Evolutionary conservation across 2,329 filamentous ascomycete species (phyloP), one percentile per base, ranked within the genome.

Genomic region (Daldinia sp.): DNA sequence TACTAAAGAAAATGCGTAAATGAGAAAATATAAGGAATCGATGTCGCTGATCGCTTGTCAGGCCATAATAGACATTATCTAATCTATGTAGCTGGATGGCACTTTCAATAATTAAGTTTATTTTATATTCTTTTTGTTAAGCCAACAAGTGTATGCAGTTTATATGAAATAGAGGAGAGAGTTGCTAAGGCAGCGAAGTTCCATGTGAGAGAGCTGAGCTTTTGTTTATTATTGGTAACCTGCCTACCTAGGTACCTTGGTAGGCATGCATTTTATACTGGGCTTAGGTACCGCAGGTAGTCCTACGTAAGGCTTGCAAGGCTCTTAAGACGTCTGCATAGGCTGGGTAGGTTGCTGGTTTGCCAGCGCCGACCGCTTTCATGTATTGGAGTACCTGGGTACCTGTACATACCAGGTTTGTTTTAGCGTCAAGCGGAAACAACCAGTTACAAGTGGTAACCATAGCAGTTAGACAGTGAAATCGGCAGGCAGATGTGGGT

Each of bases 401-500:
- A 23, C 18, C 6, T 44, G 10, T 33, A 44, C 41, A 9, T 28
- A n/a, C 44, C 44, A 15, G 23, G 44, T 28, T 15, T 15, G 9
- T 12, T 26, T 12, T 46, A 46, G 42, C 6, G 42, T 46, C 10
- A 15, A n/a, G 15, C 30, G 39, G 41, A 57, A 50, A 15, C 39
- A 53, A 20, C 37, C 54, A 57, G 51, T 44, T 46, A 30, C 18
- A 60, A 35, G 35, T 26, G 51, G 63, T 57, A 42, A 20, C 18
- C 51, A 65, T 39, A 39, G 35, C 13, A 15, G 35, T 39, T 39
- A 39, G 4, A 39, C 5, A 39, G 35, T 39, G 35, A 39, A 39
- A 39, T 39, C 48, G 23, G 26, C 33, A 13, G 18, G 42, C n/a
- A 30, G 58, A 51, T 62, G 65, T 66, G 63, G 68, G 55, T 55